Conservation (phyloP, 306 rosid species). For the Cicer yamashitae region DNA sequence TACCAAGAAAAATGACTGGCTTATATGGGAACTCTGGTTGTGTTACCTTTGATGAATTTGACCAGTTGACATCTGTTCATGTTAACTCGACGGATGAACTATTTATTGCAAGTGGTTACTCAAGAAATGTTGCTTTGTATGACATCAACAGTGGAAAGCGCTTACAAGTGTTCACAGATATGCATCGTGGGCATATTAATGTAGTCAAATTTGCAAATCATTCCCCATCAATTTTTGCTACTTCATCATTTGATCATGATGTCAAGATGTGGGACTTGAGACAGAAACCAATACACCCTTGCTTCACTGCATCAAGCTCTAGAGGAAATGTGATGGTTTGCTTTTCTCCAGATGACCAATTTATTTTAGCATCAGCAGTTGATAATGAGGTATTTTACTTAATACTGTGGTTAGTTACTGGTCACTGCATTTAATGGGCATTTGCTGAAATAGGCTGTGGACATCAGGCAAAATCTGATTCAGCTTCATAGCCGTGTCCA, state of each 20-base stretch:
- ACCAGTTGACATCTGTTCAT: constrained; percentile 87
- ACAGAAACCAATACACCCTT: constrained; percentile 71
- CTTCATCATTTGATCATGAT: constrained; percentile 85
- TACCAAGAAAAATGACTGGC: constrained; percentile 48
- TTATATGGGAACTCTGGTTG: constrained; percentile 52
- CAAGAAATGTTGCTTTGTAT: constrained; percentile 82
- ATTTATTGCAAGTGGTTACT: constrained; percentile 88
- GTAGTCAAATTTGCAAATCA: constrained; percentile 83
- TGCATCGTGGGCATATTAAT: constrained; percentile 85
- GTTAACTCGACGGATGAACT: constrained; percentile 78
- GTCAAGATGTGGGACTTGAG: constrained; percentile 93
- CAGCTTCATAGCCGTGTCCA: constrained; percentile 18
- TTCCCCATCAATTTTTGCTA: constrained; percentile 79
- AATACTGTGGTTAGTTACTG: constrained; percentile 32
- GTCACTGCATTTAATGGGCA: constrained; percentile 13
- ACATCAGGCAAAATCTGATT: constrained; percentile 17
- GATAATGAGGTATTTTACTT: constrained; percentile 74
- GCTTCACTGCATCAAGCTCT: constrained; percentile 78
- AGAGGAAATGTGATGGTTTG: constrained; percentile 92
- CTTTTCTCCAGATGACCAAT: constrained; percentile 91
- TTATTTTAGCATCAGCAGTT: constrained; percentile 79
- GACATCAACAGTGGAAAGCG: constrained; percentile 73
- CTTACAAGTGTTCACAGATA: constrained; percentile 71
- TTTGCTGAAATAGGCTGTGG: constrained; percentile 33
- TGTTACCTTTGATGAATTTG: constrained; percentile 73